Conservation (phyloP, 2,329 filamentous ascomycete genomes). For the Ophiocordyceps camponoti-floridani region DNA sequence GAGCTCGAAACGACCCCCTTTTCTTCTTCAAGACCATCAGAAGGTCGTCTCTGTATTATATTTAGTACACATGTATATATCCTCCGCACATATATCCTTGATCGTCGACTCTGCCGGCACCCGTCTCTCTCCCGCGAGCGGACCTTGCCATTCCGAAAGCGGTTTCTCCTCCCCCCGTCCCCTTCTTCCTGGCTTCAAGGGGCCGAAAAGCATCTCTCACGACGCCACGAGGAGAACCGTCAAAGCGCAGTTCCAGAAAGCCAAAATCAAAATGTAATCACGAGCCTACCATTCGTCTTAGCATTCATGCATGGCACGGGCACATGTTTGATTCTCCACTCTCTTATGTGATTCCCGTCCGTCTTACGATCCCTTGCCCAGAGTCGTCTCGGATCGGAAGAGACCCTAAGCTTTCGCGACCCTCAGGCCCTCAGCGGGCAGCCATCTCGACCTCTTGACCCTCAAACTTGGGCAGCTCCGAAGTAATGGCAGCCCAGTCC, state of each 20-base stretch:
- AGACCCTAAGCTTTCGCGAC: not conserved
- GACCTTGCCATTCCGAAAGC: too few relatives aligned
- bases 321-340: not conserved
- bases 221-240: not conserved
- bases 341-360: not conserved
- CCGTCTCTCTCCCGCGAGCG: too few relatives aligned
- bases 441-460: conserved; percentile 45
- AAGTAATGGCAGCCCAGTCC: conserved; percentile 50
- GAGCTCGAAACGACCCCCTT: not conserved
- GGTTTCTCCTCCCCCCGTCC: too few relatives aligned
- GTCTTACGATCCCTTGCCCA: not conserved
- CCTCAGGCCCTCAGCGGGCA: conserved; percentile 12
- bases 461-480: conserved; percentile 70
- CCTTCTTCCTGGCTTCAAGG: not conserved
- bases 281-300: not conserved
- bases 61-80: too few relatives aligned
- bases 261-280: not conserved
- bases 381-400: not conserved
- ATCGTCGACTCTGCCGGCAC: too few relatives aligned
- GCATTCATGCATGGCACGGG: not conserved
- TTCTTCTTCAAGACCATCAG: not conserved
- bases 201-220: not conserved
- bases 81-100: too few relatives aligned
- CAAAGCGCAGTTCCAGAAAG: not conserved
- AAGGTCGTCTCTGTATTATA: too few relatives aligned